These are phyloP conservation scores for Malus orientalis DNA, from an alignment of 306 rosid genomes.

Conservation along the genomic window DNA sequence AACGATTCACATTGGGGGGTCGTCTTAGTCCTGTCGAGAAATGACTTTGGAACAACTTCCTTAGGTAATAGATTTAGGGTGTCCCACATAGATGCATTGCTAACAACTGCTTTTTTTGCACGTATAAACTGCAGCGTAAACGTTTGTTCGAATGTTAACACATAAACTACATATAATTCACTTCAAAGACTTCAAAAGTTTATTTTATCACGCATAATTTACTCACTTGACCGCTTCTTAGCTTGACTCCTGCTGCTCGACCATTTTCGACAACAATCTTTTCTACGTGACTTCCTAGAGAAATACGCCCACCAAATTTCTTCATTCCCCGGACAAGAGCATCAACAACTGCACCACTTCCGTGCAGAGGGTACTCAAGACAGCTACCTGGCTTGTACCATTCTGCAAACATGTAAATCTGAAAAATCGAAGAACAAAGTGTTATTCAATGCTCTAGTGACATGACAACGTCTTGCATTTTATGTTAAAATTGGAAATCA, in stretches of 20 bases:
- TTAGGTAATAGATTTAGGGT: conserved; percentile 63
- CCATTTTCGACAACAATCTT: conserved; percentile 61
- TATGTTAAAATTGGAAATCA: too few relatives aligned
- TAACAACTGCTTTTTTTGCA: conserved; percentile 63
- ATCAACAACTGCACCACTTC: conserved; percentile 68
- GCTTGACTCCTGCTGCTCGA: conserved; percentile 79
- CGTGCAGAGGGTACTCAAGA: conserved; percentile 82
- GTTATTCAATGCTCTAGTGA: background rate
- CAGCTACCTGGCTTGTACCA: conserved; percentile 95
- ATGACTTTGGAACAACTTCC: conserved; percentile 59
- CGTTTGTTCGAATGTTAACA: background rate
- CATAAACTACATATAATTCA: background rate
- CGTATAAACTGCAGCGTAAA: conserved; percentile 58
- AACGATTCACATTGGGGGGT: conserved; percentile 86
- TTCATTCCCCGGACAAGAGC: conserved; percentile 77
- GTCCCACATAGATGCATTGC: conserved; percentile 75
- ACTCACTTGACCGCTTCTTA: conserved; percentile 72
- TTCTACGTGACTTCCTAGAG: conserved; percentile 73
- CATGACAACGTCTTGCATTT: too few relatives aligned
- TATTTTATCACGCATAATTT: background rate
- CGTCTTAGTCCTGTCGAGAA: conserved; percentile 35
- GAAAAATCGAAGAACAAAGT: conserved; percentile 12
- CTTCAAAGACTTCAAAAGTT: background rate
- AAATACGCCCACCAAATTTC: conserved; percentile 78
- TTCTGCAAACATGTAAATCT: conserved; percentile 94